Evolutionary conservation across 768 basidiomycete species (phyloP).

Genomic region (Suillus alpinus): DNA sequence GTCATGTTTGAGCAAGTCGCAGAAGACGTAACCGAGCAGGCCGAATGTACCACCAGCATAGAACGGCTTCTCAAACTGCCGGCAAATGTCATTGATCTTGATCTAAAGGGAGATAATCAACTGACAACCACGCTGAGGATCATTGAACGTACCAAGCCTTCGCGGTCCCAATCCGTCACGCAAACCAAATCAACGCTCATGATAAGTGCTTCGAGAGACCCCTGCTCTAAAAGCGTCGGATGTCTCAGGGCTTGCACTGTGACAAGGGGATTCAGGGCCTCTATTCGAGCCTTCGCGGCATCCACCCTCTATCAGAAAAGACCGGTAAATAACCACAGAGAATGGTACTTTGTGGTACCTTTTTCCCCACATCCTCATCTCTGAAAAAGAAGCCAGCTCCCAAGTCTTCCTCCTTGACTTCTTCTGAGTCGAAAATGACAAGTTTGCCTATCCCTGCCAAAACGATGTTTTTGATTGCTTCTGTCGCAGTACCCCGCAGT

Average conservation of each 20-base stretch:
- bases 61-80: conserved; percentile 71
- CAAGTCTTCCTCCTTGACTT: conserved; percentile 81
- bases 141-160: conserved; percentile 59
- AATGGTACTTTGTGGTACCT: conserved; percentile 44
- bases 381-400: conserved; percentile 92
- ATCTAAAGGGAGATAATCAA: conserved; percentile 45
- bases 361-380: conserved; percentile 88
- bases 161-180: conserved; percentile 73
- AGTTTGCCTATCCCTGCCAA: conserved; percentile 92
- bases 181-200: conserved; percentile 81
- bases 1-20: conserved; percentile 85
- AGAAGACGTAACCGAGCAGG: conserved; percentile 89
- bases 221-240: conserved; percentile 44
- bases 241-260: conserved; percentile 66
- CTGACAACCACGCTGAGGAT: conserved; percentile 3
- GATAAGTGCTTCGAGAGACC: conserved; percentile 56
- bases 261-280: conserved; percentile 91
- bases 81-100: conserved; percentile 75
- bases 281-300: conserved; percentile 80
- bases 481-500: conserved; percentile 83
- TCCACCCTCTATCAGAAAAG: conserved; percentile 65
- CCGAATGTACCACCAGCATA: conserved; percentile 94
- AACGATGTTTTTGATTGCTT: conserved; percentile 96
- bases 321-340: conserved; percentile 38
- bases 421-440: conserved; percentile 75